These are phyloP conservation scores for Salix caprea DNA, from an alignment of 345 rosid species.

Conservation along the genomic window DNA sequence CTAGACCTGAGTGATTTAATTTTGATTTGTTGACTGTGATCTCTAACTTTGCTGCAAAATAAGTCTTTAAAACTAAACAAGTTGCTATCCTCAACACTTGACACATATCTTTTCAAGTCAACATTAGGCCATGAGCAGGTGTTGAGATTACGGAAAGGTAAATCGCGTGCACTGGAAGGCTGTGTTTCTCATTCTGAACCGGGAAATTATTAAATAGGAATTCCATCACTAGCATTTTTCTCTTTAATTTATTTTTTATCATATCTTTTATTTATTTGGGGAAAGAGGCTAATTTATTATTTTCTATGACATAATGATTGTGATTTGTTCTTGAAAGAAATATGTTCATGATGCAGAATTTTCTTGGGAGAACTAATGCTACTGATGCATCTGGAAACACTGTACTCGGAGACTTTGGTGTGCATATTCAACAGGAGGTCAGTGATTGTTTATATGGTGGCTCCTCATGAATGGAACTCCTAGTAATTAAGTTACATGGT, in stretches of 20 bases:
- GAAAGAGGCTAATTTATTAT: background rate
- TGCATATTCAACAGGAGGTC: conserved; percentile 94
- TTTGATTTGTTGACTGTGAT: too few species aligned
- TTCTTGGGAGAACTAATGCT: conserved; percentile 77
- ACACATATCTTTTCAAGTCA: too few species aligned
- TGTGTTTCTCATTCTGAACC: too few species aligned
- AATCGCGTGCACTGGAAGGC: too few species aligned
- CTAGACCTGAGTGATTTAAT: too few species aligned
- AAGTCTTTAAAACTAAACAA: too few species aligned
- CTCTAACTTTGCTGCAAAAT: too few species aligned
- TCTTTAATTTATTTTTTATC: background rate
- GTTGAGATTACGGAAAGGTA: too few species aligned
- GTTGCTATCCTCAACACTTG: too few species aligned
- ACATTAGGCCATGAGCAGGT: too few species aligned
- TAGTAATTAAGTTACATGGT: background rate
- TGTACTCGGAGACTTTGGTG: conserved; percentile 83
- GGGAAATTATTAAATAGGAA: background rate
- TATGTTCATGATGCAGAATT: conserved; percentile 44
- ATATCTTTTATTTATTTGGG: background rate
- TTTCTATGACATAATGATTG: background rate
- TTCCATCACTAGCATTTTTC: background rate
- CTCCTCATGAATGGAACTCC: background rate
- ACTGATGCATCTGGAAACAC: conserved; percentile 93
- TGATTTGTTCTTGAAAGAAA: background rate
- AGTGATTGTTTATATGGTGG: conserved; percentile 21